Percentiles rank a stretch among this genome's conserved stretches.
phyloP scores from a whole-genome alignment of 129 eudicot species.

The Kitagawia praeruptora region DNA sequence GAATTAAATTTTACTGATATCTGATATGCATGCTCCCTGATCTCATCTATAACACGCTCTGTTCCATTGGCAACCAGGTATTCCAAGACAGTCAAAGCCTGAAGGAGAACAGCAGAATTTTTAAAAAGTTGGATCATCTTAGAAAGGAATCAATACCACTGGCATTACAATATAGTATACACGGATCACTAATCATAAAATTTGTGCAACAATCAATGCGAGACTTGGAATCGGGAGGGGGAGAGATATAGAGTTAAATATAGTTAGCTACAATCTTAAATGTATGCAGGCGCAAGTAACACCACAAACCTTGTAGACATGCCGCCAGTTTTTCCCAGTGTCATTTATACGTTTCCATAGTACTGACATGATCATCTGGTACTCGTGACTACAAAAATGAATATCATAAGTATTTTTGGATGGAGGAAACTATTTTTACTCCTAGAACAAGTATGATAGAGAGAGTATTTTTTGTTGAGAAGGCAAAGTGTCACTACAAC shows the following conservation, averaged over 20 bases:
- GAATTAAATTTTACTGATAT: slow-evolving; percentile 49
- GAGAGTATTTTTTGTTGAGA: neutral
- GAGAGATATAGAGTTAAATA: neutral
- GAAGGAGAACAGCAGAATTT: neutral
- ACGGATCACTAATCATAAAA: neutral
- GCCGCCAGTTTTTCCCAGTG: slow-evolving; percentile 99
- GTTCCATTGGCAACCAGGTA: slow-evolving; percentile 95
- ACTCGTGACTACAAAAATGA: slow-evolving; percentile 65
- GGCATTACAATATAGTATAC: neutral
- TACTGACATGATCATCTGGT: slow-evolving; percentile 89
- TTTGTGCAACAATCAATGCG: neutral
- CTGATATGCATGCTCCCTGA: slow-evolving; percentile 87
- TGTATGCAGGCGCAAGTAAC: neutral
- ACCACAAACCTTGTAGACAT: slow-evolving; percentile 79
- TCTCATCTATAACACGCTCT: slow-evolving; percentile 90
- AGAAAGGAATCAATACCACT: neutral
- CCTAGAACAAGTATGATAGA: neutral
- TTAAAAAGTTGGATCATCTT: neutral
- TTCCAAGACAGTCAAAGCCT: slow-evolving; percentile 95
- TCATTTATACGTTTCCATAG: slow-evolving; percentile 90
- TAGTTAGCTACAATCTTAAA: neutral
- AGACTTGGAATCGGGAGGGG: neutral
- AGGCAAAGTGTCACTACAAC: neutral
- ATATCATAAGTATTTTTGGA: neutral
- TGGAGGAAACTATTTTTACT: neutral